These are phyloP conservation scores for Berberis vulgaris DNA, from an alignment of 164 flowering plant genomes.

Conservation along the genomic window DNA sequence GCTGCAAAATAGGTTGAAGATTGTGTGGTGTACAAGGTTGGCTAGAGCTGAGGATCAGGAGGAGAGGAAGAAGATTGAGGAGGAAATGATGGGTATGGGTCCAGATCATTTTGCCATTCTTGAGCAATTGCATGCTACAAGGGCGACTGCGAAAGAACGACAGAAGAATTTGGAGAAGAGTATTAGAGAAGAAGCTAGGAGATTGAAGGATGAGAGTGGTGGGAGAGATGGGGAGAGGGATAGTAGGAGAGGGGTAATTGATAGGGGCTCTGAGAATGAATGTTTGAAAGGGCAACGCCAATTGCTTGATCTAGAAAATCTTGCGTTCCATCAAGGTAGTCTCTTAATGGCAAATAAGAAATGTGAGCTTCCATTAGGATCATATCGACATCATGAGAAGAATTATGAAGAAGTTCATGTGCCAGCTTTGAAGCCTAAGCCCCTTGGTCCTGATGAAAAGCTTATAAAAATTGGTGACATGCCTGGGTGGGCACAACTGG, in stretches of 20 bases:
- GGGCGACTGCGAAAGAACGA: constrained; percentile 90
- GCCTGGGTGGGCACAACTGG: constrained; percentile 97
- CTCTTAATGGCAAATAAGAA: constrained; percentile 75
- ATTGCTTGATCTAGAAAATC: constrained; percentile 73
- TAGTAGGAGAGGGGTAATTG: constrained; percentile 35
- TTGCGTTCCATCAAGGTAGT: constrained; percentile 79
- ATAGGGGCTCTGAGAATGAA: constrained; percentile 60
- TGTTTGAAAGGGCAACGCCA: constrained; percentile 83
- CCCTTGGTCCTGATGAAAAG: constrained; percentile 55
- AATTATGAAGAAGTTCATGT: constrained; percentile 97
- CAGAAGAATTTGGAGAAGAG: constrained; percentile 91
- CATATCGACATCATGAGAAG: constrained; percentile 44
- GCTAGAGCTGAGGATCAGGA: constrained; percentile 93
- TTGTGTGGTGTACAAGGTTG: constrained; percentile 91
- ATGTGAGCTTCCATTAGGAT: constrained; percentile 72
- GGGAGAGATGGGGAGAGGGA: constrained; percentile 39
- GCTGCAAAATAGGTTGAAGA: constrained; percentile 61
- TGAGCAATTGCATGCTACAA: constrained; percentile 93
- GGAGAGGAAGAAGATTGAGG: constrained; percentile 78
- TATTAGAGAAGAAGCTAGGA: constrained; percentile 91
- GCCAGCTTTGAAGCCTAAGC: constrained; percentile 61
- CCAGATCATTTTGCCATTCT: constrained; percentile 61
- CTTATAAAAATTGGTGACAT: constrained; percentile 63
- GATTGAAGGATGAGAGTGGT: constrained; percentile 70
- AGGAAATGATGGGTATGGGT: constrained; percentile 71